Conservation (phyloP, 495 filamentous ascomycete species). For the Bombardia bombarda region DNA sequence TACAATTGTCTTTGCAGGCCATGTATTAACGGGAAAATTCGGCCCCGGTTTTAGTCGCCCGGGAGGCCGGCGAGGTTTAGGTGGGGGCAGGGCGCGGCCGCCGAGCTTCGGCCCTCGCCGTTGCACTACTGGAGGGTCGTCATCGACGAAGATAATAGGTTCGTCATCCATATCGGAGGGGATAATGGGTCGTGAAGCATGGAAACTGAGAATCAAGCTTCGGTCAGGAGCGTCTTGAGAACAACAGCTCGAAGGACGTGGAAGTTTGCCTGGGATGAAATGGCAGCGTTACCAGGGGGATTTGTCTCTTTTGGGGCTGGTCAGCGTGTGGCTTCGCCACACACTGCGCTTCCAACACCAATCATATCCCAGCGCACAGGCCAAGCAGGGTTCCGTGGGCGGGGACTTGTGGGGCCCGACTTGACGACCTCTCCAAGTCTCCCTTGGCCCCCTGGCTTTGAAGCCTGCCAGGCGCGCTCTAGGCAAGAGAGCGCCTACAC, state of each 20-base stretch:
- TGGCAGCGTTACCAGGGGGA: slow-evolving; percentile 3
- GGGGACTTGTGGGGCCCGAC: slow-evolving; percentile 1
- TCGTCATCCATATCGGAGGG: slow-evolving; percentile 4
- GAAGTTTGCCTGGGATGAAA: slow-evolving; percentile 5
- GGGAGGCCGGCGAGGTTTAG: not conserved
- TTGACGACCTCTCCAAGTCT: not conserved
- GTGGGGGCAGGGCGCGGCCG: slow-evolving; percentile 2
- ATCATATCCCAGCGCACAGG: slow-evolving; percentile 4
- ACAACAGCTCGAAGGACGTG: slow-evolving; percentile 1
- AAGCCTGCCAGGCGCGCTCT: too few species aligned
- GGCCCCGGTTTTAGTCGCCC: not conserved
- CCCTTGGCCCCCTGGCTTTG: too few species aligned
- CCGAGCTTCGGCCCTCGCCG: slow-evolving; percentile 8
- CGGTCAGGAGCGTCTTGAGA: slow-evolving; percentile 5
- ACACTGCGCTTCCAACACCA: too few species aligned
- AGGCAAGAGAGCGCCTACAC: not conserved
- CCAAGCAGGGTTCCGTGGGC: not conserved
- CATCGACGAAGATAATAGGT: slow-evolving; percentile 9
- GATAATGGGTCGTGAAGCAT: slow-evolving; percentile 1
- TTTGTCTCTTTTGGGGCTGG: slow-evolving; percentile 1
- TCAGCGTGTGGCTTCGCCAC: too few species aligned
- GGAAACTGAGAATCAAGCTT: slow-evolving; percentile 4
- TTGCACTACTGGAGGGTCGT: slow-evolving; percentile 5
- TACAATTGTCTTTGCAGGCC: slow-evolving; percentile 1
- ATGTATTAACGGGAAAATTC: not conserved